These are phyloP conservation scores for Penicillium concentricum DNA, from an alignment of 2,329 filamentous ascomycete genomes.

Conservation along the genomic window DNA sequence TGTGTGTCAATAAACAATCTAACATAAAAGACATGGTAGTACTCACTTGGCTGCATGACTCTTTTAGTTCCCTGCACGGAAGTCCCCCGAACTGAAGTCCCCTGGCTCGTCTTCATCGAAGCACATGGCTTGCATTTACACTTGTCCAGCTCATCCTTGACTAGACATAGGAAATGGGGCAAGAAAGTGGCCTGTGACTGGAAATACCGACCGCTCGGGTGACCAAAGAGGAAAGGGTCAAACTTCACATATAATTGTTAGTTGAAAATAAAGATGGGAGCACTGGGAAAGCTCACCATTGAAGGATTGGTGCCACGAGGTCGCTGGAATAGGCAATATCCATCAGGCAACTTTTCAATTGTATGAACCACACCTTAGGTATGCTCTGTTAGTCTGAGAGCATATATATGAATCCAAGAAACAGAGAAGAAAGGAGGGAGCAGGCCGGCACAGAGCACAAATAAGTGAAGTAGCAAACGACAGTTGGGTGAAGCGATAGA, in stretches of 20 bases:
- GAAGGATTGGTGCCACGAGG: conserved; percentile 41
- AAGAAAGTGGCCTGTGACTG: conserved; percentile 56
- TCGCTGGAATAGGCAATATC: conserved; percentile 54
- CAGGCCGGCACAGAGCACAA: not conserved
- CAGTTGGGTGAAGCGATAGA: not conserved
- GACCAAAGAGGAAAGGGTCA: conserved; percentile 59
- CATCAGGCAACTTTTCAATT: conserved; percentile 54
- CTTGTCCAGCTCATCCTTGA: conserved; percentile 50
- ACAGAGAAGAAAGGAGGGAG: not conserved
- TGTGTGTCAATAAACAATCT: not conserved
- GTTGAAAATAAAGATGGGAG: not conserved
- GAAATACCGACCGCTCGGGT: conserved; percentile 52
- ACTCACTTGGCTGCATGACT: not conserved
- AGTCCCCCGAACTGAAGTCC: conserved; percentile 7
- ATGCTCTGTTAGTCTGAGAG: not conserved
- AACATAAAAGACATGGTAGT: not conserved
- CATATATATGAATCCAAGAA: not conserved
- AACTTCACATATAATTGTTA: conserved; percentile 31
- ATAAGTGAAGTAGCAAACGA: not conserved
- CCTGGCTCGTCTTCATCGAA: conserved; percentile 13
- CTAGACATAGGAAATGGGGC: conserved; percentile 53
- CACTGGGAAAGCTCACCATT: conserved; percentile 28
- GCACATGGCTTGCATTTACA: conserved; percentile 55
- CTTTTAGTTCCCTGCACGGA: not conserved
- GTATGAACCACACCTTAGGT: conserved; percentile 47